Evolutionary conservation across 2,329 filamentous ascomycete species (phyloP), one percentile per base, ranked within the genome.

Genomic region (Alternaria hordeiaustralica): DNA sequence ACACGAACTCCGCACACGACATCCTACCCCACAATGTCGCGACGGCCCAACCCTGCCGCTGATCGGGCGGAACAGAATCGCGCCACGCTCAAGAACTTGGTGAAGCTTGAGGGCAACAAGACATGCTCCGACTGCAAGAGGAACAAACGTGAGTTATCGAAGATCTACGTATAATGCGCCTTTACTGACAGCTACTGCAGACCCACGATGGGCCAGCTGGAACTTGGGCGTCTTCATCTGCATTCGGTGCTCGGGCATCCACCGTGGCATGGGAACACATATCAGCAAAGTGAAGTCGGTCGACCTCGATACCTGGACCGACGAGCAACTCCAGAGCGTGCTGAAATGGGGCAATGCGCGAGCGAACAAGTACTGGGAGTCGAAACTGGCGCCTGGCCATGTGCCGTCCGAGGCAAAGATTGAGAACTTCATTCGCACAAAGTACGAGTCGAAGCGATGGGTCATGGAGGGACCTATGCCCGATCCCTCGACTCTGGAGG

Each of bases 131-230:
- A 99, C 82, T 99, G 96, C 88, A 99, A 99, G 86, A 90, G 92
- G 80, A 99, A 98, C 86, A 99, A 98, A 82, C 96, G 94, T 96
- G 82, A 71, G 90, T 44, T 33, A 15, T 18, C 3, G 7, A 28
- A 8, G 5, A 6, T 13, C 0, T 7, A 6, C 4, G 1, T 8
- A 18, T 11, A 20, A 12, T 84, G 30, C 28, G 20, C 36, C 18
- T 62, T 65, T 44, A 72, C 74, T 76, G 54, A 81, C 71, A 55
- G 21, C 18, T 55, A 11, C 26, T n/a, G 44, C 78, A 97, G 93
- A 97, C 84, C 96, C 96, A 65, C 89, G 96, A 91, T 99, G 96
- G 96, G 96, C 96, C 30, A 97, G 94, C 78, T 99, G 96, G 96
- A 99, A 99, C 80, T 84, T 99, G 58, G 96, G 96, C 74, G 90